phyloP scores from a whole-genome alignment of 306 rosid genomes.

The Canavalia gladiata region DNA sequence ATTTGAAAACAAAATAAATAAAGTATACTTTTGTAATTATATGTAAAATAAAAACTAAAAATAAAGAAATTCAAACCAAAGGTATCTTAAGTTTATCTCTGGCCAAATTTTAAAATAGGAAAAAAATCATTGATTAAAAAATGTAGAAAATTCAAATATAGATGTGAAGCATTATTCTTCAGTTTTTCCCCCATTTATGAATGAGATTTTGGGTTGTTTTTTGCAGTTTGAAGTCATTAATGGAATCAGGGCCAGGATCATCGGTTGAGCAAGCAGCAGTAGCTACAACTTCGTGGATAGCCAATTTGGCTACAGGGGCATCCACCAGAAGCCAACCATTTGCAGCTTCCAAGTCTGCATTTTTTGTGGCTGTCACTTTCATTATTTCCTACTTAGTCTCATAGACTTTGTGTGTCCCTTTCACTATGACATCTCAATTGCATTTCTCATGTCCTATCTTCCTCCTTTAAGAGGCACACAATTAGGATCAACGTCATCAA shows the following conservation, averaged over 20 bases:
- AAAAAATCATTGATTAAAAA: too few species aligned
- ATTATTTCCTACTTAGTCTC: constrained; percentile 50
- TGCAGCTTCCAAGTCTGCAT: constrained; percentile 35
- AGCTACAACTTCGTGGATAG: constrained; percentile 71
- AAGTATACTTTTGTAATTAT: too few species aligned
- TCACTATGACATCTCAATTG: constrained; percentile 32
- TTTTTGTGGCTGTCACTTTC: constrained; percentile 49
- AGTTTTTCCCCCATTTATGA: neutral
- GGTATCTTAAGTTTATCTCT: too few species aligned
- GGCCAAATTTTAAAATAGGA: too few species aligned
- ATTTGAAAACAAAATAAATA: neutral
- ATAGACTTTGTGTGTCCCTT: constrained; percentile 20
- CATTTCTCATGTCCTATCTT: neutral
- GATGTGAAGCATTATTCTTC: neutral
- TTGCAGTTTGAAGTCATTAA: constrained; percentile 68
- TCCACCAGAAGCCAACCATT: constrained; percentile 48
- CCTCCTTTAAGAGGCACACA: constrained; percentile 18
- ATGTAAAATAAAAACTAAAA: too few species aligned
- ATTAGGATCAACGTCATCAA: constrained; percentile 12
- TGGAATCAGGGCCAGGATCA: constrained; percentile 54
- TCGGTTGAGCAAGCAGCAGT: constrained; percentile 60
- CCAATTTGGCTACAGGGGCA: constrained; percentile 74
- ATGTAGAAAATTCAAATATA: too few species aligned
- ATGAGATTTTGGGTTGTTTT: neutral
- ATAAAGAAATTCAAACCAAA: too few species aligned